Percentiles rank a stretch among this genome's conserved stretches.
These are phyloP conservation scores for Glycine latifolia DNA, from an alignment of 306 rosid species.

Conservation along the genomic window DNA sequence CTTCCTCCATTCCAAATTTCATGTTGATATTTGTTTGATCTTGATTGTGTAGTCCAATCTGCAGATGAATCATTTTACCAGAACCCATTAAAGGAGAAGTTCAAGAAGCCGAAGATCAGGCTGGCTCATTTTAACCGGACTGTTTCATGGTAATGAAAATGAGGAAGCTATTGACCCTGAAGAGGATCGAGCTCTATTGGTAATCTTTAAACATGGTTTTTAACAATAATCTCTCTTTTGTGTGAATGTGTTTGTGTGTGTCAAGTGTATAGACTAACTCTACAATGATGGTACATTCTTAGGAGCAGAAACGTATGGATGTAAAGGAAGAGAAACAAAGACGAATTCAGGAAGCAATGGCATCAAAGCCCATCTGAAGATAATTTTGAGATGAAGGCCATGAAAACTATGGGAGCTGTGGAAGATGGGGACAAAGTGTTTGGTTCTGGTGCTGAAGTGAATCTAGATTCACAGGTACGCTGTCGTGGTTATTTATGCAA, in stretches of 20 bases:
- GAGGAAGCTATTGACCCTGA: background rate
- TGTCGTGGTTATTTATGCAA: background rate
- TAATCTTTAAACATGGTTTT: background rate
- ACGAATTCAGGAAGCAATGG: slow-evolving; percentile 11
- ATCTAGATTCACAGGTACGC: slow-evolving; percentile 3
- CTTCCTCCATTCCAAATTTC: background rate
- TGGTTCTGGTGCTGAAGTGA: slow-evolving; percentile 11
- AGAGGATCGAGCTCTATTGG: background rate
- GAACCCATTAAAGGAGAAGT: too few relatives aligned
- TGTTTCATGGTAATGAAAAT: background rate
- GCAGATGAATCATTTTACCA: slow-evolving; percentile 5
- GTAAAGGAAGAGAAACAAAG: background rate
- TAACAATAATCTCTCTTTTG: background rate
- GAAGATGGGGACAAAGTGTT: background rate
- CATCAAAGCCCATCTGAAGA: slow-evolving; percentile 18
- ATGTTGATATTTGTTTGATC: background rate
- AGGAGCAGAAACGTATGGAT: background rate
- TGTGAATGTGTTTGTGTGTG: background rate
- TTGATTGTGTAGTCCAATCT: background rate
- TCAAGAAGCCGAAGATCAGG: too few relatives aligned
- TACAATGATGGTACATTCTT: background rate
- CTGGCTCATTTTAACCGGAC: background rate
- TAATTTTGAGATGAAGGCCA: slow-evolving; percentile 13
- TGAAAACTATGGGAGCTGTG: slow-evolving; percentile 20
- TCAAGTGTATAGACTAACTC: background rate